Conservation (phyloP, 257 asterid species). For the Solanum lycopersicoides region DNA sequence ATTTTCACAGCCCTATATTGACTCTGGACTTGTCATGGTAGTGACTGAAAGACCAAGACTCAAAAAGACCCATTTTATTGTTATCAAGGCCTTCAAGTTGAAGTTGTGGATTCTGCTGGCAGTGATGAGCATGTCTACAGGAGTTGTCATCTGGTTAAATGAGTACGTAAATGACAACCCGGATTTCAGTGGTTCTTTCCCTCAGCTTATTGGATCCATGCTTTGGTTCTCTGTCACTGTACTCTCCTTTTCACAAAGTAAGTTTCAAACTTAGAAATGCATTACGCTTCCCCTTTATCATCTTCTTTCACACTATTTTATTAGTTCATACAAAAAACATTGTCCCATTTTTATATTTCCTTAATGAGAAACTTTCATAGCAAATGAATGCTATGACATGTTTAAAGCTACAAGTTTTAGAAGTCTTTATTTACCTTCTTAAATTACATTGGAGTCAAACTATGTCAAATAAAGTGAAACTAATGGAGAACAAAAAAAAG, state of each 20-base stretch:
- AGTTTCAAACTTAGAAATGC: slow-evolving; percentile 6
- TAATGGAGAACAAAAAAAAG: background rate
- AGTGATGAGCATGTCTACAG: slow-evolving; percentile 29
- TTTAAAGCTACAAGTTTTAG: background rate
- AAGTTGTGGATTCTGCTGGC: slow-evolving; percentile 42
- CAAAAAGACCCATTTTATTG: slow-evolving; percentile 16
- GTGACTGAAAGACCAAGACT: slow-evolving; percentile 28
- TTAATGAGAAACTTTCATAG: background rate
- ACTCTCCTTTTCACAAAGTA: slow-evolving; percentile 41
- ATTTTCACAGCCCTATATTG: slow-evolving; percentile 60
- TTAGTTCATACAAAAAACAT: background rate
- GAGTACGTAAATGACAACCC: slow-evolving; percentile 35
- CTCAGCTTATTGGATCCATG: slow-evolving; percentile 24
- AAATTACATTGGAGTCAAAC: background rate
- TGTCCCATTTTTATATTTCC: background rate
- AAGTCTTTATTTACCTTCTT: background rate
- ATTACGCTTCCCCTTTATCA: background rate
- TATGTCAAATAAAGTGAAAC: background rate
- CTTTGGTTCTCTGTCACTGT: slow-evolving; percentile 64
- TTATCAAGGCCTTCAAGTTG: slow-evolving; percentile 35
- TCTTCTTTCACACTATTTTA: background rate
- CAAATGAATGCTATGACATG: background rate
- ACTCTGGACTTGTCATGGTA: slow-evolving; percentile 57
- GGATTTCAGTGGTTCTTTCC: slow-evolving; percentile 22
- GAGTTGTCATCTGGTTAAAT: slow-evolving; percentile 37